These are phyloP conservation scores for Xylaria grammica DNA, from an alignment of 495 filamentous ascomycete species.

Conservation along the genomic window DNA sequence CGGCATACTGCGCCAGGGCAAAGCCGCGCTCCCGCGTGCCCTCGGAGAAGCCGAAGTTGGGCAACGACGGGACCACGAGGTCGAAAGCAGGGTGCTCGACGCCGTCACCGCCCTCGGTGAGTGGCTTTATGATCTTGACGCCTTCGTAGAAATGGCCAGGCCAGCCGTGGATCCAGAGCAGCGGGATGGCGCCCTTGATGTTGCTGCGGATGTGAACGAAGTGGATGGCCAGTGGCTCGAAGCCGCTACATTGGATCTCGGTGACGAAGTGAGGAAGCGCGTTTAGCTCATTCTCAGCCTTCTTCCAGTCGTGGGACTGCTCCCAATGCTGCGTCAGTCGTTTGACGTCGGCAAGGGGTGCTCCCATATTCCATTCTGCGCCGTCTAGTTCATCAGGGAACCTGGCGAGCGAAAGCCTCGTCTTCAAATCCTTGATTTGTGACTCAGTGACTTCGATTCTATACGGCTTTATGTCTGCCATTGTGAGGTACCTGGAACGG, in stretches of 20 bases:
- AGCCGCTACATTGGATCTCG: slow-evolving; percentile 51
- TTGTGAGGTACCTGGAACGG: slow-evolving; percentile 6
- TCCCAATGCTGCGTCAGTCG: slow-evolving; percentile 56
- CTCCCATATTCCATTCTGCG: slow-evolving; percentile 44
- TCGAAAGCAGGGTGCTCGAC: slow-evolving; percentile 61
- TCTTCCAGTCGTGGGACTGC: slow-evolving; percentile 52
- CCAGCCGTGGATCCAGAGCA: slow-evolving; percentile 68
- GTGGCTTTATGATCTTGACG: slow-evolving; percentile 62
- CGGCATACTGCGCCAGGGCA: slow-evolving; percentile 62
- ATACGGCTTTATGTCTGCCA: slow-evolving; percentile 42
- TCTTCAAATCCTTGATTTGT: slow-evolving; percentile 36
- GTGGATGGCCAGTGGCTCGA: slow-evolving; percentile 54
- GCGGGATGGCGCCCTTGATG: slow-evolving; percentile 56
- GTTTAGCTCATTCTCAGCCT: slow-evolving; percentile 56
- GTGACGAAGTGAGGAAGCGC: slow-evolving; percentile 61
- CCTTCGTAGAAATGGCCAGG: slow-evolving; percentile 73
- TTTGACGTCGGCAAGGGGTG: slow-evolving; percentile 58
- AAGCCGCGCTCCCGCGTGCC: slow-evolving; percentile 61
- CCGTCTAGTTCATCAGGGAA: slow-evolving; percentile 42
- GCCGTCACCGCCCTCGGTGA: slow-evolving; percentile 50
- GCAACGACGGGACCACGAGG: slow-evolving; percentile 68
- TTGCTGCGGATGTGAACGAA: slow-evolving; percentile 60
- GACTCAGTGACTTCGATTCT: slow-evolving; percentile 38
- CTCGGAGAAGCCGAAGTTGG: slow-evolving; percentile 70
- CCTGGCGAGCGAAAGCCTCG: slow-evolving; percentile 37